Evolutionary conservation across 306 rosid genomes (phyloP).

Genomic region (Mucuna pruriens): DNA sequence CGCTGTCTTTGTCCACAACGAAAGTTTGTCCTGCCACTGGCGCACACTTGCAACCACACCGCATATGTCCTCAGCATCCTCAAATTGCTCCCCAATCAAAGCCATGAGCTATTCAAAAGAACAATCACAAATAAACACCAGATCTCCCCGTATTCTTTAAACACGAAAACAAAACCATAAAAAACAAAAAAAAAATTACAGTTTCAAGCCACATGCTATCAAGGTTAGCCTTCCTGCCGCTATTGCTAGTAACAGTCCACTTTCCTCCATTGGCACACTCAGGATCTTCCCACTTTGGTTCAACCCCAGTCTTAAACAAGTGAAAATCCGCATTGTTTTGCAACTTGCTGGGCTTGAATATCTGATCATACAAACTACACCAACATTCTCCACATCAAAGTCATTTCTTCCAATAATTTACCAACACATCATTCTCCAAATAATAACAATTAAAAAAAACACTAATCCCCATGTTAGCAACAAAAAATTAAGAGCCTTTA

Average conservation of each 20-base stretch:
- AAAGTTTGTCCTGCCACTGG: slow-evolving; percentile 89
- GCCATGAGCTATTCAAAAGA: slow-evolving; percentile 79
- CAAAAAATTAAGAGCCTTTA: not conserved
- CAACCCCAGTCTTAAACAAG: slow-evolving; percentile 85
- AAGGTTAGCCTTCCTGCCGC: slow-evolving; percentile 65
- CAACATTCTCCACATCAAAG: slow-evolving; percentile 29
- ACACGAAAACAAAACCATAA: not conserved
- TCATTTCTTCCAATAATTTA: slow-evolving; percentile 9
- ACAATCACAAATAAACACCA: not conserved
- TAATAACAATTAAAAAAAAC: not conserved
- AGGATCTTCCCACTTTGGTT: slow-evolving; percentile 99
- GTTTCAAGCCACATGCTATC: slow-evolving; percentile 98
- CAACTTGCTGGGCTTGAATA: slow-evolving; percentile 89
- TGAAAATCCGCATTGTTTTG: slow-evolving; percentile 73
- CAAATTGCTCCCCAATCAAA: slow-evolving; percentile 94
- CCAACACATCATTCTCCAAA: slow-evolving; percentile 21
- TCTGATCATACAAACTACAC: slow-evolving; percentile 74
- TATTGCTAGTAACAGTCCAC: slow-evolving; percentile 69
- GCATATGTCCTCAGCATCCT: slow-evolving; percentile 87
- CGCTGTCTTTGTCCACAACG: slow-evolving; percentile 93
- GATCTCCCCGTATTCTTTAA: not conserved
- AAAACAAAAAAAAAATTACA: slow-evolving; percentile 45
- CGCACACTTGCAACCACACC: slow-evolving; percentile 98
- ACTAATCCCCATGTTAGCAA: not conserved
- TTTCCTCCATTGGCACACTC: slow-evolving; percentile 97